A percentile compares a stretch with the other conserved stretches of the same genome.
These are phyloP conservation scores for Aegilops tauschii DNA, from an alignment of 176 grass and related monocot genomes.

Conservation along the genomic window DNA sequence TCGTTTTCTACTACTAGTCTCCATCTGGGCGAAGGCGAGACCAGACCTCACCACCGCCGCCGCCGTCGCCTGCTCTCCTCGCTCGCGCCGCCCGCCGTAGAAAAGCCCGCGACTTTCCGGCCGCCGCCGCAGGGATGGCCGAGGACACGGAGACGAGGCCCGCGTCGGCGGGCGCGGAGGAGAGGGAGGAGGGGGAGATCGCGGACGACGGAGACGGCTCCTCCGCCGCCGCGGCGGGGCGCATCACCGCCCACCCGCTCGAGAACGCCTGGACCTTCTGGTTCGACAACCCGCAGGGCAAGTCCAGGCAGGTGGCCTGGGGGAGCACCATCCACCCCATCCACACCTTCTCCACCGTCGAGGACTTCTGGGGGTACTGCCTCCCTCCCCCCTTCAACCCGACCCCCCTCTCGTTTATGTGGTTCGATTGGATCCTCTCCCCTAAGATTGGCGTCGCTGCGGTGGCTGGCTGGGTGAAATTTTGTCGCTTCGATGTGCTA, in stretches of 20 bases:
- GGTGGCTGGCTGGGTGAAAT: background rate
- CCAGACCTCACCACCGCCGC: background rate
- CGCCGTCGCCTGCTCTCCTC: background rate
- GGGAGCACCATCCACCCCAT: slow-evolving; percentile 78
- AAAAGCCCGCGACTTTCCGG: background rate
- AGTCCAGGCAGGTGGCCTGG: slow-evolving; percentile 55
- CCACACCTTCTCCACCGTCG: slow-evolving; percentile 88
- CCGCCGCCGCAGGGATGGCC: slow-evolving; percentile 20
- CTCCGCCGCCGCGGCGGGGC: background rate
- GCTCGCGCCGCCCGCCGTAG: background rate
- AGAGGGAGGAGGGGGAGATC: slow-evolving; percentile 97
- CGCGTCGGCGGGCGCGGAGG: slow-evolving; percentile 31
- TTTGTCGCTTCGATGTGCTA: background rate
- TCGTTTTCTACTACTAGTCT: background rate
- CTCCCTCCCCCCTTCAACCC: too few species aligned
- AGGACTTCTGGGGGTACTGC: slow-evolving; percentile 85
- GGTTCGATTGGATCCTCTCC: background rate
- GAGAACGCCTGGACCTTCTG: slow-evolving; percentile 96
- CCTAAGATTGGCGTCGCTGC: background rate
- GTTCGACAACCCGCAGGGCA: slow-evolving; percentile 83
- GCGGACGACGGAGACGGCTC: slow-evolving; percentile 37
- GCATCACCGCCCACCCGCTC: slow-evolving; percentile 42
- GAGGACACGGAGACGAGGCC: slow-evolving; percentile 45
- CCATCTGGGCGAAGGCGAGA: background rate
- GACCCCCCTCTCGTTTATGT: background rate